These are phyloP conservation scores for Penicillium palitans DNA, from an alignment of 2,329 filamentous ascomycete species.

Conservation along the genomic window DNA sequence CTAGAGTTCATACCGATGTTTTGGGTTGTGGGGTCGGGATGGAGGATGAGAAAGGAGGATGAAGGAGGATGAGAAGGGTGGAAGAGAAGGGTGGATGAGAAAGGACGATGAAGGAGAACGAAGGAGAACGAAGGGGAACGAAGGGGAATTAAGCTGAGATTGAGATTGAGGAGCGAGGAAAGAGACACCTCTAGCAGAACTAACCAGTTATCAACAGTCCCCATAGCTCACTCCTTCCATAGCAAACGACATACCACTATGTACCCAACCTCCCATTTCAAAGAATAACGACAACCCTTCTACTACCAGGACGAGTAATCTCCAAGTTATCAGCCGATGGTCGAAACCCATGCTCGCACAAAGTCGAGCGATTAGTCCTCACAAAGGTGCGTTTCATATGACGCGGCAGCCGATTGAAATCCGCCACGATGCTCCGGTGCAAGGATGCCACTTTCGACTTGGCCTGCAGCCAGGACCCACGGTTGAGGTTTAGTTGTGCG, in stretches of 20 bases:
- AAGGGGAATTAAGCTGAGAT: no score
- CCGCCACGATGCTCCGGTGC: not conserved
- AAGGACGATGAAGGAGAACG: no score
- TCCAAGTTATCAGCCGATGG: not conserved
- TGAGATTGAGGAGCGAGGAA: no score
- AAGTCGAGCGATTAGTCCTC: not conserved
- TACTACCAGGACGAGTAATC: not conserved
- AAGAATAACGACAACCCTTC: not conserved
- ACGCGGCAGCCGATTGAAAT: not conserved
- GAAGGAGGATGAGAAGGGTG: no score
- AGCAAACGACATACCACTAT: not conserved
- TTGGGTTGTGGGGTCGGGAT: no score
- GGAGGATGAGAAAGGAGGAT: no score
- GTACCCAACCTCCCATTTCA: not conserved
- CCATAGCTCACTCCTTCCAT: not conserved
- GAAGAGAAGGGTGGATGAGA: no score
- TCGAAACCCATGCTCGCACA: not conserved
- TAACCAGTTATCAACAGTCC: not conserved
- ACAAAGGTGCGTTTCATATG: not conserved
- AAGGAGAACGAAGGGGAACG: no score
- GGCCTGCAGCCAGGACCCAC: not conserved
- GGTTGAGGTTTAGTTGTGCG: not conserved
- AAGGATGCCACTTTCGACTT: not conserved
- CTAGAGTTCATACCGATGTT: no score
- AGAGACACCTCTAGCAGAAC: not conserved